Evolutionary conservation across 805 yeast species (phyloP).

Genomic region (Metschnikowia anglica): DNA sequence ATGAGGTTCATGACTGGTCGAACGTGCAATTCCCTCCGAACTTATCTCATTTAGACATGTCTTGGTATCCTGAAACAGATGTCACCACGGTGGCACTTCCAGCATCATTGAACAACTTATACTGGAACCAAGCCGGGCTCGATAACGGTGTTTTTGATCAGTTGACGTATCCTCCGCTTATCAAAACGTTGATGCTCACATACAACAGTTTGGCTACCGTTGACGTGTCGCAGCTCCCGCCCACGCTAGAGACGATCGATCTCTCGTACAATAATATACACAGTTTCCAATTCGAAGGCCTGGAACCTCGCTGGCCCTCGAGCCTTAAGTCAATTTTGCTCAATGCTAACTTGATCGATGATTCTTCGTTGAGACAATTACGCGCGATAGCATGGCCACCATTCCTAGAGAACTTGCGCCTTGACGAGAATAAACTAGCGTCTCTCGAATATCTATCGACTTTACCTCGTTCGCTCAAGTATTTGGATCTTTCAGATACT

Average conservation of each 20-base stretch:
- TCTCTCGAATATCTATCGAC: conserved; percentile 19
- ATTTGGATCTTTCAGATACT: conserved; percentile 29
- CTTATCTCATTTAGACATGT: conserved; percentile 32
- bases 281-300: conserved; percentile 10
- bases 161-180: conserved; percentile 21
- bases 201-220: conserved; percentile 26
- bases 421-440: conserved; percentile 26
- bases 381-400: conserved; percentile 27
- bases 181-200: conserved; percentile 35
- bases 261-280: conserved; percentile 26
- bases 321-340: conserved; percentile 26
- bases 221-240: conserved; percentile 28
- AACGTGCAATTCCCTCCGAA: conserved; percentile 26
- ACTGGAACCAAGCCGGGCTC: conserved; percentile 33
- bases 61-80: conserved; percentile 33
- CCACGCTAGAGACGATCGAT: conserved; percentile 31
- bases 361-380: conserved; percentile 20
- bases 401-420: conserved; percentile 21
- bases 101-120: conserved; percentile 25
- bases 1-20: conserved; percentile 32
- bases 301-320: conserved; percentile 26
- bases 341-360: conserved; percentile 23
- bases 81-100: conserved; percentile 28
- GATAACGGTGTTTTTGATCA: conserved; percentile 12
- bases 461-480: conserved; percentile 24